Conservation (phyloP, 129 eudicot genomes). For the Smallanthus sonchifolius region DNA sequence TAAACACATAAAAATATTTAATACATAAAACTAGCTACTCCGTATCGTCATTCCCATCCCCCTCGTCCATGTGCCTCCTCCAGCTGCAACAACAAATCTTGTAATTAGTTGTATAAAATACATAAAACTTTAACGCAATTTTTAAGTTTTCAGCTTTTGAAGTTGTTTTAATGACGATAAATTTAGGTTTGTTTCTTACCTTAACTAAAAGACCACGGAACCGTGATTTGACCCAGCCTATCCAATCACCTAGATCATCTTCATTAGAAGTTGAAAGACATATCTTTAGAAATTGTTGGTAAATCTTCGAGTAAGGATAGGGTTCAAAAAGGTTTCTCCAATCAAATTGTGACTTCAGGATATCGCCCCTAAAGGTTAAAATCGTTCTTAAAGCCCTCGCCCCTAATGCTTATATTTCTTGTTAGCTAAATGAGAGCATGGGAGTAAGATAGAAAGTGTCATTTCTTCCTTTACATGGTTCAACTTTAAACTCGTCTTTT, state of each 20-base stretch:
- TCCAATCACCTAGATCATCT: slow-evolving; percentile 47
- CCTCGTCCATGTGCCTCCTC: slow-evolving; percentile 55
- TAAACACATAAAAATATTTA: too few species aligned
- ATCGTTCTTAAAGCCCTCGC: too few species aligned
- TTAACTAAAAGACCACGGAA: slow-evolving; percentile 46
- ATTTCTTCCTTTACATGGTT: too few species aligned
- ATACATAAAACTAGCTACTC: too few species aligned
- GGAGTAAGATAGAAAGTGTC: too few species aligned
- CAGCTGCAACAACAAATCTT: slow-evolving; percentile 36
- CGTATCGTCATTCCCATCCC: too few species aligned
- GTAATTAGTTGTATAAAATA: neutral
- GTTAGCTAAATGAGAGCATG: too few species aligned
- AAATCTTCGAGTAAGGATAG: slow-evolving; percentile 37
- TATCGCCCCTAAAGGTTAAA: too few species aligned
- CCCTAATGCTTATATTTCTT: too few species aligned
- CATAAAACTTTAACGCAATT: neutral
- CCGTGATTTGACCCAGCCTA: slow-evolving; percentile 64
- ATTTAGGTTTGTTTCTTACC: slow-evolving; percentile 23
- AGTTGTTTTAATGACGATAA: neutral
- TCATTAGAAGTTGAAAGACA: slow-evolving; percentile 39
- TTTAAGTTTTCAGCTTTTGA: neutral
- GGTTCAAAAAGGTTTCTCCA: slow-evolving; percentile 50
- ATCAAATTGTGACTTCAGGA: slow-evolving; percentile 37
- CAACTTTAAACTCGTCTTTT: too few species aligned
- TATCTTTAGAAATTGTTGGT: slow-evolving; percentile 44